Conservation (phyloP, 441 rosid genomes). For the Populus hybrid region DNA sequence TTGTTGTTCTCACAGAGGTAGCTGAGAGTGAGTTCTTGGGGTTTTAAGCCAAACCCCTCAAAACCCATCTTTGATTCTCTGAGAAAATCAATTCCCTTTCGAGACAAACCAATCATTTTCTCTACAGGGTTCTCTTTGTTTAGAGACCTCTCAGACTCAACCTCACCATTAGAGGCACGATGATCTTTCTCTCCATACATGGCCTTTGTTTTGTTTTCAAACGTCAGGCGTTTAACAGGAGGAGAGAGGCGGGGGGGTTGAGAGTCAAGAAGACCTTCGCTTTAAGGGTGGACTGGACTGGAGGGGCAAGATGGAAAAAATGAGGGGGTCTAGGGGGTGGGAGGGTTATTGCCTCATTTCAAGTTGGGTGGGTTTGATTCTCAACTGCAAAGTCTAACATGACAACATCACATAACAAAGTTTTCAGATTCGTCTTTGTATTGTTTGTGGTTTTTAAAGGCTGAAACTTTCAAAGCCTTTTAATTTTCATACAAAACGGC, state of each 20-base stretch:
- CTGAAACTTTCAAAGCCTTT: background rate
- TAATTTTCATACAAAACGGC: background rate
- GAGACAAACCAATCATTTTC: conserved; percentile 27
- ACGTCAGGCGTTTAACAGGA: background rate
- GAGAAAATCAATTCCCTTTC: conserved; percentile 57
- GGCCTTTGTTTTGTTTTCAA: conserved; percentile 23
- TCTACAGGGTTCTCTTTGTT: conserved; percentile 36
- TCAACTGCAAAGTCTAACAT: background rate
- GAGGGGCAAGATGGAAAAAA: conserved; percentile 31
- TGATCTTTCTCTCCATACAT: conserved; percentile 71
- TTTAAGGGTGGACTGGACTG: conserved; percentile 7
- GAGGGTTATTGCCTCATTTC: conserved; percentile 1
- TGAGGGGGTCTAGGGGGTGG: conserved; percentile 18
- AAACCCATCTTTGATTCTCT: too few relatives aligned
- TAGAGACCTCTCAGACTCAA: conserved; percentile 57
- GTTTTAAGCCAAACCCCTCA: conserved; percentile 49
- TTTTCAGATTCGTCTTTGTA: too few relatives aligned
- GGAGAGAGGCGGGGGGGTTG: background rate
- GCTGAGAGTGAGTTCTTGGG: conserved; percentile 88
- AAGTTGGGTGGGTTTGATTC: conserved; percentile 8
- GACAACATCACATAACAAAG: background rate
- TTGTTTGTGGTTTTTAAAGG: background rate
- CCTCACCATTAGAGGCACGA: conserved; percentile 31
- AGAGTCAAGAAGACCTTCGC: background rate
- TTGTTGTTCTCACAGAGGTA: conserved; percentile 60